Evolutionary conservation across 768 basidiomycete species (phyloP).

Genomic region (Galerina sulciceps): DNA sequence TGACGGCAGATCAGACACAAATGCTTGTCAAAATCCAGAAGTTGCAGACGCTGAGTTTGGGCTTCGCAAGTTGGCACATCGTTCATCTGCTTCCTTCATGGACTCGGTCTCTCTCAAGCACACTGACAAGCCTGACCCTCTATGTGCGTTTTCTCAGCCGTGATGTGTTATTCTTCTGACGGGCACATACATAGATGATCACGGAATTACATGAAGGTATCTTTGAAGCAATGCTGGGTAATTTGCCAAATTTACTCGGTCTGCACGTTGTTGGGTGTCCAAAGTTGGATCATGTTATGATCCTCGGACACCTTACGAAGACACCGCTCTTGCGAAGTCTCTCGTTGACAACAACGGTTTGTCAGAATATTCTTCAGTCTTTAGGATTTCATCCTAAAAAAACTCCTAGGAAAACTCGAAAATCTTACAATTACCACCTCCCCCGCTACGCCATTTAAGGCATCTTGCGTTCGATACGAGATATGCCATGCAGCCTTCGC

Average conservation of each 20-base stretch:
- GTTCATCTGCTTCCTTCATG: constrained; percentile 64
- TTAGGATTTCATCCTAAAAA: not conserved
- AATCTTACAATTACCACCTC: constrained; percentile 29
- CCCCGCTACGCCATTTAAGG: constrained; percentile 44
- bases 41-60: constrained; percentile 54
- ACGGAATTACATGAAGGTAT: constrained; percentile 56
- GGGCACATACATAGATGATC: constrained; percentile 53
- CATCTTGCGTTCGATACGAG: constrained; percentile 60
- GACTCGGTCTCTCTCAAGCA: constrained; percentile 44
- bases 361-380: constrained; percentile 21
- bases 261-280: constrained; percentile 68
- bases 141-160: constrained; percentile 47
- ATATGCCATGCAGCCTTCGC: constrained; percentile 31
- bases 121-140: constrained; percentile 59
- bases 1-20: constrained; percentile 55
- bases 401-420: constrained; percentile 39
- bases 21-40: constrained; percentile 42
- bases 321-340: constrained; percentile 64
- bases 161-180: not conserved
- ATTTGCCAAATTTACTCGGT: constrained; percentile 56
- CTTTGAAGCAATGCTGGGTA: constrained; percentile 48
- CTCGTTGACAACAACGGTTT: constrained; percentile 63
- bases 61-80: constrained; percentile 66
- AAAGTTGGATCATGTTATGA: constrained; percentile 53
- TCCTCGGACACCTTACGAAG: constrained; percentile 49